Conservation (phyloP, 1,284 basidiomycete genomes). For the Marasmius sp. region DNA sequence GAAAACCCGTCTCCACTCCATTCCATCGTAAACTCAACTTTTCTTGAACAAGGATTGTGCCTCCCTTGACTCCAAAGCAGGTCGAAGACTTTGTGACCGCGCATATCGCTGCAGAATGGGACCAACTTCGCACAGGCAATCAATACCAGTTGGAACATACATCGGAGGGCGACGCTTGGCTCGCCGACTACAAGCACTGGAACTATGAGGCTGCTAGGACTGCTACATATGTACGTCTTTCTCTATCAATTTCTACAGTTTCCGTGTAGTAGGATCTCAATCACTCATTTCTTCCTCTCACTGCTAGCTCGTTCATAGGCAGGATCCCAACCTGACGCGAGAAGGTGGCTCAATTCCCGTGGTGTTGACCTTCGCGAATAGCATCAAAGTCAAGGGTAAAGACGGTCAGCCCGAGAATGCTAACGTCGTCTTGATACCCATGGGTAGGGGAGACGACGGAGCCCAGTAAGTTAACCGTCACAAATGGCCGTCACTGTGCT, state of each 20-base stretch:
- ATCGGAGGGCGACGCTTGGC: conserved; percentile 89
- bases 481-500: background rate
- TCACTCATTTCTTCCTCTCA: background rate
- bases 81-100: conserved; percentile 72
- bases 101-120: conserved; percentile 80
- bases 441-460: conserved; percentile 93
- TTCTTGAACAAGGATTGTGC: conserved; percentile 61
- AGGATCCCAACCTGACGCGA: conserved; percentile 85
- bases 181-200: conserved; percentile 86
- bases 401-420: too few species aligned
- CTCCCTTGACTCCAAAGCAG: conserved; percentile 82
- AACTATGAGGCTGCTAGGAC: conserved; percentile 91
- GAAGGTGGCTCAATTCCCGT: conserved; percentile 98
- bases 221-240: conserved; percentile 70
- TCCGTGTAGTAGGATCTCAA: background rate
- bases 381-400: conserved; percentile 52
- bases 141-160: conserved; percentile 55
- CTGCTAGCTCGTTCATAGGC: conserved; percentile 71
- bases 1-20: background rate
- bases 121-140: conserved; percentile 84
- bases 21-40: background rate
- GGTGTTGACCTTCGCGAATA: conserved; percentile 93
- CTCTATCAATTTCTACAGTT: too few species aligned
- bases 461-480: conserved; percentile 67
- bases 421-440: conserved; percentile 86